Base-by-base conservation (phyloP, 805 yeast genomes). In the Pichia paraexigua region DNA sequence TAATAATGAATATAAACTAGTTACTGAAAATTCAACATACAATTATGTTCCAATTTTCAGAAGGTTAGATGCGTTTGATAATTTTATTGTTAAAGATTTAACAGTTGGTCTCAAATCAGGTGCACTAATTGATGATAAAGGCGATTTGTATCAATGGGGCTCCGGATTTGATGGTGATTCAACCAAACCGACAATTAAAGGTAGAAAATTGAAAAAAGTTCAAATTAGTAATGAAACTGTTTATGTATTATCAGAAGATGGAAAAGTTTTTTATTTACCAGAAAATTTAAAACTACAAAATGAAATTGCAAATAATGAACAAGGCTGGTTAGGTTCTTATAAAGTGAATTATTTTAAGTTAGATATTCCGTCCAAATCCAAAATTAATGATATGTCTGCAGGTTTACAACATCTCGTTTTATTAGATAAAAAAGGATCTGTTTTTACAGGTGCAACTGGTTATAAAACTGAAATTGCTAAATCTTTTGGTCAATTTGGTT, bases 101-200 rank as follows among this genome's bases (percentile, higher is more conserved):
- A 70, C 73, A 21, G 61, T 88, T 2, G 71, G 74, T 24, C 73
- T 72, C 6, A 65, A 67, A 15, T 69, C 79, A 9, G 82, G 77
- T 28, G 68, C 75, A 5, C 89, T 89, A 0, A 77, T 88, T 18
- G 78, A 82, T 54, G 73, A 74, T 1, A 77, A 76, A 17, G 98
- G 97, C 20, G 78, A 85, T 60, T 72, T 89, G 32, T 81, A 80
- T 50, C 86, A 85, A 62, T 88, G 91, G 87, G 80, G 82, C n/a
- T 60, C 65, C 28, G 77, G 74, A 0, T 66, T 63, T 40, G 53
- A 51, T 24, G 66, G 63, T 5, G 61, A 62, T 44, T 55, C 60
- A 0, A 43, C 53, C 3, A 60, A 55, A 37, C 61, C 67, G 21
- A 67, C 80, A 2, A 54, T 84, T 18, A 71, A 68, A 45, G 82